Conservation (phyloP, 2,329 filamentous ascomycete species). For the Neonectria sp. region DNA sequence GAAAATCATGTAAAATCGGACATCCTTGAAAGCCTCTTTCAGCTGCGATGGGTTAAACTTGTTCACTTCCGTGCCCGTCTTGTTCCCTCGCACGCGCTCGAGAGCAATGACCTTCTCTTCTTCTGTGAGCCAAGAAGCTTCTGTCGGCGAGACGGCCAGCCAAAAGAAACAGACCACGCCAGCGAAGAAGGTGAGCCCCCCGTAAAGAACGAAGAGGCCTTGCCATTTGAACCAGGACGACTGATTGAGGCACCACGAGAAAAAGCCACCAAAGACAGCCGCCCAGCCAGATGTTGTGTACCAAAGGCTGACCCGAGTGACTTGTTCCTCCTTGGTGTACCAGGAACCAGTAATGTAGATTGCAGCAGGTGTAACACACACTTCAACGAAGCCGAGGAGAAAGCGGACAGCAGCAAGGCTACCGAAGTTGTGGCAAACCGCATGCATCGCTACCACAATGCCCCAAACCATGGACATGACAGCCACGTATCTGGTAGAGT, state of each 20-base stretch:
- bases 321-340: slow-evolving; percentile 24
- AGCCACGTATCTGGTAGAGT: background rate
- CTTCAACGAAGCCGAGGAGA: slow-evolving; percentile 26
- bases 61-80: slow-evolving; percentile 23
- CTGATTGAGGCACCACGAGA: slow-evolving; percentile 17
- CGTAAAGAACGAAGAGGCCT: slow-evolving; percentile 12
- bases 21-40: slow-evolving; percentile 19
- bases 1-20: slow-evolving; percentile 25
- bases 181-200: background rate
- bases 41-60: slow-evolving; percentile 22
- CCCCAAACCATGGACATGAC: slow-evolving; percentile 28
- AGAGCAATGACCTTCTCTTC: slow-evolving; percentile 25
- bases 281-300: slow-evolving; percentile 18
- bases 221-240: slow-evolving; percentile 19
- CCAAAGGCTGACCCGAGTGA: slow-evolving; percentile 18
- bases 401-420: slow-evolving; percentile 20
- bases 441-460: slow-evolving; percentile 15
- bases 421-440: slow-evolving; percentile 19
- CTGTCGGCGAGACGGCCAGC: slow-evolving; percentile 16
- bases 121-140: slow-evolving; percentile 23
- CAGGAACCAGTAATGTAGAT: slow-evolving; percentile 24
- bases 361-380: slow-evolving; percentile 7
- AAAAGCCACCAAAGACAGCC: slow-evolving; percentile 23
- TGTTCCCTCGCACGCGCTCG: slow-evolving; percentile 14
- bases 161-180: slow-evolving; percentile 17